A percentile compares a stretch with the other conserved stretches of the same genome.
These are phyloP conservation scores for Elaeis oleifera DNA, from an alignment of 202 grass and related monocot genomes.

Conservation along the genomic window DNA sequence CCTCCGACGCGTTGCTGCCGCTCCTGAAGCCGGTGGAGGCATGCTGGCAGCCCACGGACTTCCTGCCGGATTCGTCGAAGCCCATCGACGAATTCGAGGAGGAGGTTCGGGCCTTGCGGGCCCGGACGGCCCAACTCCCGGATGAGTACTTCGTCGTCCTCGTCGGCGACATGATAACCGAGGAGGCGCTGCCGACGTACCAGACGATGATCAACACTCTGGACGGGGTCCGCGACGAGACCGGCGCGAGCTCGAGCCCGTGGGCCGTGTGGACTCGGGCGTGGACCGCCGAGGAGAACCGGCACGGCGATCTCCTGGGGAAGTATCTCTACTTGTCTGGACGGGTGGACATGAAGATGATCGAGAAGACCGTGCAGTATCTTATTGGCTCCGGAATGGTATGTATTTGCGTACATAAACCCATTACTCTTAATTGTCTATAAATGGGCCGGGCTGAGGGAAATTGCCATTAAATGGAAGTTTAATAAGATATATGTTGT, in stretches of 20 bases:
- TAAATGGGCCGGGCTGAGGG: too few relatives aligned
- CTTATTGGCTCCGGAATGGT: too few relatives aligned
- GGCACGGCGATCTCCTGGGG: slow-evolving; percentile 18
- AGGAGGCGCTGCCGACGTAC: slow-evolving; percentile 23
- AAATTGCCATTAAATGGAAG: too few relatives aligned
- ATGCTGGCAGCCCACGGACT: slow-evolving; percentile 22
- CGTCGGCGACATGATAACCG: slow-evolving; percentile 21
- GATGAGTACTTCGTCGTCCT: slow-evolving; percentile 19
- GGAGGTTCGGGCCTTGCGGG: slow-evolving; percentile 16
- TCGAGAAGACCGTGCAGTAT: too few relatives aligned
- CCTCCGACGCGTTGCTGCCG: slow-evolving; percentile 1
- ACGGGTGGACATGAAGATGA: too few relatives aligned
- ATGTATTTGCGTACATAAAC: too few relatives aligned
- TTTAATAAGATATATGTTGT: too few relatives aligned
- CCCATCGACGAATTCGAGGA: slow-evolving; percentile 14
- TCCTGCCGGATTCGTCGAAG: slow-evolving; percentile 17
- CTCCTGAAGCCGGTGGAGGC: slow-evolving; percentile 18
- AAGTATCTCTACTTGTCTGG: background rate
- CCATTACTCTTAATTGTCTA: too few relatives aligned
- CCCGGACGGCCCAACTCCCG: slow-evolving; percentile 1
- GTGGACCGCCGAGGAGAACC: slow-evolving; percentile 21
- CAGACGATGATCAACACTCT: slow-evolving; percentile 25
- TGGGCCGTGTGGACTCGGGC: slow-evolving; percentile 20
- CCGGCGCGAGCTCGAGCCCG: slow-evolving; percentile 10
- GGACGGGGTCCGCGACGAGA: slow-evolving; percentile 16